Base-by-base conservation (phyloP, 176 grass and related monocot species). In the Raddia guianensis region DNA sequence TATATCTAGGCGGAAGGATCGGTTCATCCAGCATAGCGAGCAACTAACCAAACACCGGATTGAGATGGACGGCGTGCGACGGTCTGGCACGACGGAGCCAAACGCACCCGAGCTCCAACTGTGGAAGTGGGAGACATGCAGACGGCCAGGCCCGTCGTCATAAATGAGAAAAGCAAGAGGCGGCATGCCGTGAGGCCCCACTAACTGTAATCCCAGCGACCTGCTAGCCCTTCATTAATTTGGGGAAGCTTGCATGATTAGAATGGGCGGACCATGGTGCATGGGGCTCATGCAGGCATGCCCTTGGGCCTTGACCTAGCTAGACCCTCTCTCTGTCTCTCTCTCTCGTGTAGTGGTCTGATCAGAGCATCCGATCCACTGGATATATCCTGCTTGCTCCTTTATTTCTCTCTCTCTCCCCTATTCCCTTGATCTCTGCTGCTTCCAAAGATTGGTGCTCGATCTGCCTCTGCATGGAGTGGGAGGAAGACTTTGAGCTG, bases 231-330 rank as follows among this genome's bases (percentile, higher is more conserved):
- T 27, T 27, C 35, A 80, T 88, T 76, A 20, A 80, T 88, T 84
- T 84, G 69, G 63, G 76, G 81, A 84, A 84, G 86, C 69, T 80
- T 79, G 69, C 70, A 84, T 80, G 69, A 75, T 74, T 81, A 84
- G 69, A 84, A 88, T 68, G 59, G 55, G 47, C 45, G 66, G 35
- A 85, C 55, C 43, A 62, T 19, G 59, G 50, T 52, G 63, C 46
- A 62, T 68, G 82, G 42, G 45, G 27, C 27, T 27, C 27, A 27
- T 27, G 27, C 27, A 27, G 0, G 27, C 27, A 27, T 27, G 27
- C 4, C 37, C 37, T 40, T 40, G 37, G 37, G 37, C 37, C 37
- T 40, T 40, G 37, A 27, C 37, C 37, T 40, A 40, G 3, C 37
- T 40, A 40, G 37, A 27, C 27, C 37, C 2, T 40, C 3, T n/a